phyloP scores from a whole-genome alignment of 2,329 filamentous ascomycete genomes.

The Monilinia fructigena region DNA sequence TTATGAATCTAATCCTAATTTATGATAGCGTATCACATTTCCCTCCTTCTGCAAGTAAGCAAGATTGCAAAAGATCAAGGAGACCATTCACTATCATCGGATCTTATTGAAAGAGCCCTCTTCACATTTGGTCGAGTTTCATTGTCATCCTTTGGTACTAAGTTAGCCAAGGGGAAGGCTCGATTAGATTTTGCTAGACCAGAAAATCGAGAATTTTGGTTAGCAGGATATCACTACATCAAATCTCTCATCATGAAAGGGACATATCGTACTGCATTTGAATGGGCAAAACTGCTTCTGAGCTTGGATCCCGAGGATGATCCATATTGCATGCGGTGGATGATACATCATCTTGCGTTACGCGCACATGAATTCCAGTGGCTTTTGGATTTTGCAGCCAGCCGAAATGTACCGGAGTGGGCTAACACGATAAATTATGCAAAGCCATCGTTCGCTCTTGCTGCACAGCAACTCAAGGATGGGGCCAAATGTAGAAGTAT shows the following conservation, averaged over 20 bases:
- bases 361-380: slow-evolving; percentile 74
- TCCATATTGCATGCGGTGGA: slow-evolving; percentile 77
- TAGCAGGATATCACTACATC: slow-evolving; percentile 86
- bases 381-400: slow-evolving; percentile 66
- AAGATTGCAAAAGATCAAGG: slow-evolving; percentile 89
- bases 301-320: slow-evolving; percentile 70
- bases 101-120: slow-evolving; percentile 84
- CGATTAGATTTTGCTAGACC: slow-evolving; percentile 76
- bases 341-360: slow-evolving; percentile 82
- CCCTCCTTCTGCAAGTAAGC: slow-evolving; percentile 88
- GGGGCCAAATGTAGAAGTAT: slow-evolving; percentile 61
- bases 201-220: slow-evolving; percentile 90
- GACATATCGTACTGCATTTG: slow-evolving; percentile 89
- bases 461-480: slow-evolving; percentile 70
- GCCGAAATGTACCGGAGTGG: slow-evolving; percentile 47
- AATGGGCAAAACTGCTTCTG: slow-evolving; percentile 87
- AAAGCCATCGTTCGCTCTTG: slow-evolving; percentile 72
- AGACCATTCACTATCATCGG: slow-evolving; percentile 80
- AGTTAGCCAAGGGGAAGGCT: slow-evolving; percentile 74
- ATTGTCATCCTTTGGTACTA: slow-evolving; percentile 75
- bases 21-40: slow-evolving; percentile 75
- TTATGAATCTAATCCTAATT: slow-evolving; percentile 29
- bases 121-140: slow-evolving; percentile 91
- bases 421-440: slow-evolving; percentile 61
- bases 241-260: slow-evolving; percentile 81